These are phyloP conservation scores for Gnomoniopsis sp. DNA, from an alignment of 2,329 filamentous ascomycete species.

Conservation along the genomic window DNA sequence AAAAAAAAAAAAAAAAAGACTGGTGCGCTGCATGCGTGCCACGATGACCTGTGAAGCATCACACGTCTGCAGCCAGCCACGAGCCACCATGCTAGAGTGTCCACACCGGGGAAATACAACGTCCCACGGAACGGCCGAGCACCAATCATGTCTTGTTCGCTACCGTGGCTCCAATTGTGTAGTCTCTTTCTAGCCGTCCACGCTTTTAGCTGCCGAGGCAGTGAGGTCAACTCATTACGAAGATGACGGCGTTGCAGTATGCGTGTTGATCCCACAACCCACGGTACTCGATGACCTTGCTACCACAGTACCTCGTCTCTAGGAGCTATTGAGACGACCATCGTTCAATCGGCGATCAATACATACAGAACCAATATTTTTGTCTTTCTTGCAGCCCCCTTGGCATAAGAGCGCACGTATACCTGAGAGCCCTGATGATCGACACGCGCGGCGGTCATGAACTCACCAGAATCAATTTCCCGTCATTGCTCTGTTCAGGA, in stretches of 20 bases:
- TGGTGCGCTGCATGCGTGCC: neutral
- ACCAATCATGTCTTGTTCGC: neutral
- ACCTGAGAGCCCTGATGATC: neutral
- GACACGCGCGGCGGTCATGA: too few species aligned
- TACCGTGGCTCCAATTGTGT: conserved; percentile 3
- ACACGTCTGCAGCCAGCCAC: neutral
- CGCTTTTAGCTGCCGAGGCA: too few species aligned
- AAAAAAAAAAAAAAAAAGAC: neutral
- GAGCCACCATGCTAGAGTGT: neutral
- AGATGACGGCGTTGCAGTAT: neutral
- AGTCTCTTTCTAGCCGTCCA: too few species aligned
- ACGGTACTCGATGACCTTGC: neutral
- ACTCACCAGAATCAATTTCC: too few species aligned
- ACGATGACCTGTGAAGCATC: neutral
- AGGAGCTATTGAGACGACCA: too few species aligned
- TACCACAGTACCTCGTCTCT: too few species aligned
- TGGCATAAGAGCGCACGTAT: neutral
- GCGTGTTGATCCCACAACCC: neutral
- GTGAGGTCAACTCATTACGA: too few species aligned
- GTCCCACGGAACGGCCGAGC: neutral
- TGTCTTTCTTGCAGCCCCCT: neutral
- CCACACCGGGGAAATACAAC: conserved; percentile 1
- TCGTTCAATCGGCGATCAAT: neutral
- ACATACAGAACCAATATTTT: neutral
- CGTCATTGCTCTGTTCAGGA: neutral